Base-by-base conservation (phyloP, 306 rosid genomes). In the Quercus engelmannii region DNA sequence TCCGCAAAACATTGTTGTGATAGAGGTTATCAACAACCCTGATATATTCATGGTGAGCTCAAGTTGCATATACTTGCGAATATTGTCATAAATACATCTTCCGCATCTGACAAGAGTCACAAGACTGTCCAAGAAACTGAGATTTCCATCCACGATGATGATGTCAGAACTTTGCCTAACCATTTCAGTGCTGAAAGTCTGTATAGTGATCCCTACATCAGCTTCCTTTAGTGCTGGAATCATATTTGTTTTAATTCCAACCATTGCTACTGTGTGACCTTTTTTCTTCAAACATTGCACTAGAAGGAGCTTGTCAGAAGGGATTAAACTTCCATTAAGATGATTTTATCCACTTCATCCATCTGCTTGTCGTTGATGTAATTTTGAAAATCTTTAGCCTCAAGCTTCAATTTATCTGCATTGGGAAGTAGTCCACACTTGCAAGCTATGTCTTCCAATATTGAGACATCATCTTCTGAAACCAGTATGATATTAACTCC, bases 41-140 rank as follows among this genome's bases (percentile, higher is more conserved):
- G 86, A 33, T 10, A 68, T 78, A 21, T 46, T 78, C 65, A 55
- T 68, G 75, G 69, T 46, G 19, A 82, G 76, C 73, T 46, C 72
- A n/a, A 82, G 43, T 82, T 82, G 86, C 38, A 82, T 68, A 70
- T 49, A 78, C 79, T 82, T 82, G 26, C 25, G 82, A 35, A 82
- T 82, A 69, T 73, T 78, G 67, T 31, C 25, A 28, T 54, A 31
- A 19, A 46, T 77, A 69, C 85, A 71, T 76, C 78, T 76, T 28
- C 78, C 85, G 1, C 35, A 71, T 26, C 6, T 20, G 19, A 64
- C 23, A 43, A 76, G 14, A 23, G 19, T 30, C n/a, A 52, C 13
- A 43, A 46, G 52, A 35, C 43, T 35, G 43, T 6, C 70, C 61
- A 82, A 54, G 70, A 46, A 52, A 33, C 43, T 35, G 62, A 76